Conservation (phyloP, 257 asterid species). For the Solanum bulbocastanum region DNA sequence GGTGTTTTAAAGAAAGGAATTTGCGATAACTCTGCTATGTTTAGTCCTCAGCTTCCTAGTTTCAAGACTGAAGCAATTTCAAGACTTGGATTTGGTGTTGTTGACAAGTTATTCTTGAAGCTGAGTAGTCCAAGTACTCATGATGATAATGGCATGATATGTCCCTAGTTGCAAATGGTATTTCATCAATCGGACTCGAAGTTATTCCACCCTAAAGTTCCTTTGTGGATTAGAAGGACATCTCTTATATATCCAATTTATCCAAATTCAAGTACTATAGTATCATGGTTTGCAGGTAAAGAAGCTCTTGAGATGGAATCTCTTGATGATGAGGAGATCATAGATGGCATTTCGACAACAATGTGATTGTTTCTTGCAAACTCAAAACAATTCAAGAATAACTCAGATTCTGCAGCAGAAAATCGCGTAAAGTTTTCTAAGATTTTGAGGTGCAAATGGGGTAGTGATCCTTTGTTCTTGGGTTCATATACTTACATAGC, state of each 20-base stretch:
- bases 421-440: constrained; percentile 17
- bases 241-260: constrained; percentile 50
- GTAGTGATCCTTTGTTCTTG: constrained; percentile 65
- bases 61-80: constrained; percentile 55
- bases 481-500: constrained; percentile 83
- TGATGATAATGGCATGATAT: background rate
- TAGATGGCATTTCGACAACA: constrained; percentile 47
- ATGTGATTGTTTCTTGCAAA: constrained; percentile 31
- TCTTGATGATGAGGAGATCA: constrained; percentile 45
- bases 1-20: constrained; percentile 48
- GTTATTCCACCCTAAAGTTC: constrained; percentile 31
- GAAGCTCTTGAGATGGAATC: constrained; percentile 41
- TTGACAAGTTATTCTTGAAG: constrained; percentile 66
- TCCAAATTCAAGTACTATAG: constrained; percentile 29
- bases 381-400: constrained; percentile 2
- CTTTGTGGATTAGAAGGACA: constrained; percentile 69
- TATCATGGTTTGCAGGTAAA: constrained; percentile 80
- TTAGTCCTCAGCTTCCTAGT: constrained; percentile 60
- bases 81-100: constrained; percentile 73
- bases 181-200: constrained; percentile 40
- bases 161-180: constrained; percentile 60
- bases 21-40: background rate
- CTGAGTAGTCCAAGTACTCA: background rate
- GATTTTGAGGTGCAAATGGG: constrained; percentile 72
- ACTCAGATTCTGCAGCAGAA: background rate